These are phyloP conservation scores for Persicaria tinctoria DNA, from an alignment of 148 eudicot species.

Conservation along the genomic window DNA sequence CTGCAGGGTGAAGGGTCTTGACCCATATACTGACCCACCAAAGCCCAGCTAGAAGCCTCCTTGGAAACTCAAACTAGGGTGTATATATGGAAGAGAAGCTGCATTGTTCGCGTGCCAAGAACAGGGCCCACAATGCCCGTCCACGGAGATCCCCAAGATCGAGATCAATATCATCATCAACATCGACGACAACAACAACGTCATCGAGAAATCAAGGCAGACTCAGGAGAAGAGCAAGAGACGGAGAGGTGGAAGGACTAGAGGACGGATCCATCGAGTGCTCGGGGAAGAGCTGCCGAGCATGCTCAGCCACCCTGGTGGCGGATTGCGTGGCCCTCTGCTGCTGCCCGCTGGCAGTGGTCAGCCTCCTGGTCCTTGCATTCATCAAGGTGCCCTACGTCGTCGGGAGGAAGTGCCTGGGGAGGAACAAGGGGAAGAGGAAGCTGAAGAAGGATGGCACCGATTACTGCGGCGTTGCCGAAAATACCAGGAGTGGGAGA, in stretches of 20 bases:
- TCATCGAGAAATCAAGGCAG: constrained; percentile 5
- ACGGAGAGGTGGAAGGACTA: constrained; percentile 16
- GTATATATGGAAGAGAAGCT: not conserved
- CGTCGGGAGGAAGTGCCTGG: constrained; percentile 53
- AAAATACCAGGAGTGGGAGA: not conserved
- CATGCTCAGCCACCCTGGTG: constrained; percentile 60
- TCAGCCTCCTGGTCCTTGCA: constrained; percentile 53
- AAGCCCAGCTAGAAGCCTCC: not conserved
- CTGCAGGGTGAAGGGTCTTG: constrained; percentile 5
- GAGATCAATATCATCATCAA: not conserved
- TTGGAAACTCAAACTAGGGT: not conserved
- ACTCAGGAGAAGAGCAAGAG: not conserved
- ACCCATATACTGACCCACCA: not conserved
- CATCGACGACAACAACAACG: not conserved
- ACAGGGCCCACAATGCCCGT: not conserved
- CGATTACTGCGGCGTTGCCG: not conserved
- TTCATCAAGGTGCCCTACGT: constrained; percentile 74
- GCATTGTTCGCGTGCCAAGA: not conserved
- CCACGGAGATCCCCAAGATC: not conserved
- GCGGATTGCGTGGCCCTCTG: constrained; percentile 94
- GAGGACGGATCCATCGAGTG: constrained; percentile 42
- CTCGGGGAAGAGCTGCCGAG: constrained; percentile 59
- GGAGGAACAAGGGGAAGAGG: constrained; percentile 27
- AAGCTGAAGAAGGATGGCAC: constrained; percentile 9
- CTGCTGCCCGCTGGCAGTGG: constrained; percentile 79